Conservation (phyloP, 192 early-diverging fungal species). For the Linnemannia elongata region DNA sequence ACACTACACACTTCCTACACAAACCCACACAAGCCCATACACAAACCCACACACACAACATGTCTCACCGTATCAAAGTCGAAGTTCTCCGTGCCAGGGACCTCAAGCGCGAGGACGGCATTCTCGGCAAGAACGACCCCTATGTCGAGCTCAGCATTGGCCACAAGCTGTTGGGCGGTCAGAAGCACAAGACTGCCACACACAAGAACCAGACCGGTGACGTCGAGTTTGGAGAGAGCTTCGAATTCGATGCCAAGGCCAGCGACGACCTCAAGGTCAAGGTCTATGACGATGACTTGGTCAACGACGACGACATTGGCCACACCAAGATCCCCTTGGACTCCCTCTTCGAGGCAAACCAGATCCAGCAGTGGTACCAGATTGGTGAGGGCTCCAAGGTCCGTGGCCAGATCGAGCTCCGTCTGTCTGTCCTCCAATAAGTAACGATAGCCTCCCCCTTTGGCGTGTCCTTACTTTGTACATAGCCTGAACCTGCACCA, state of each 20-base stretch:
- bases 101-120: constrained; percentile 19
- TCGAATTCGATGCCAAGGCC: background rate
- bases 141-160: constrained; percentile 17
- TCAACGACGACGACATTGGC: constrained; percentile 17
- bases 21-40: background rate
- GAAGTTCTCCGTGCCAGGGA: constrained; percentile 17
- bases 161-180: constrained; percentile 4
- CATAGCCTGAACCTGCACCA: constrained; percentile 6
- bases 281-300: constrained; percentile 16
- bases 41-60: background rate
- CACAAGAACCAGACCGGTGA: constrained; percentile 15
- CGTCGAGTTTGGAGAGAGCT: constrained; percentile 13
- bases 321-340: constrained; percentile 16
- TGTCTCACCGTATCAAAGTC: constrained; percentile 6
- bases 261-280: constrained; percentile 12
- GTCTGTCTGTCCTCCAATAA: background rate
- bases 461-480: background rate
- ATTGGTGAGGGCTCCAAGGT: constrained; percentile 27
- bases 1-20: background rate
- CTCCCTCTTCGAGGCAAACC: background rate
- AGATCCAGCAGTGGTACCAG: constrained; percentile 18
- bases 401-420: constrained; percentile 15
- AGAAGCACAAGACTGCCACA: constrained; percentile 19
- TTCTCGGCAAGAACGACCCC: constrained; percentile 20
- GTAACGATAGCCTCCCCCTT: background rate